Evolutionary conservation across 768 basidiomycete genomes (phyloP), one percentile per base, ranked within the genome.

Genomic region (Agrocybe chaxingu): DNA sequence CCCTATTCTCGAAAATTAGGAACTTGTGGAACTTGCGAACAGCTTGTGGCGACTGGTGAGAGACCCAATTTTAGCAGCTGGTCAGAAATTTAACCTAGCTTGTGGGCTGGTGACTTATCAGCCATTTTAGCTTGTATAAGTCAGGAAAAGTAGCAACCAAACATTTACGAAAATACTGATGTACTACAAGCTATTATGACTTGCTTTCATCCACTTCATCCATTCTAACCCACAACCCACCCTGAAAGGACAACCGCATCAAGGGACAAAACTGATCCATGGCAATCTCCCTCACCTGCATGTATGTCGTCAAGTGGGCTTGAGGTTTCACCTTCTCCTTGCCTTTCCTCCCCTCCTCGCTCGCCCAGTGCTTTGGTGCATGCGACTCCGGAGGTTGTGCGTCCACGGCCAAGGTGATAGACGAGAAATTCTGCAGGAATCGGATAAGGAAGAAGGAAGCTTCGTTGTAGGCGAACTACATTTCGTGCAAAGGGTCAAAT

Each of bases 371-470:
- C 0, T 60, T 56, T 0, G 74, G 76, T 8, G 70, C 68, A 12
- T 58, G 58, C 1, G 67, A 65, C 3, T 61, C 59, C 0, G 65
- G 54, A 0, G 58, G 65, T 18, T 74, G 74, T 2, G 70, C 70
- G 1, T 73, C 72, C 33, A 57, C 55, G 18, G 67, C 75, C 5
- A 81, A 62, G 29, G 62, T 54, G 55, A 82, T 63, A 1, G 50
- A 53, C 12, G 71, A 69, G 56, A 82, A 77, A 39, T 69, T 63
- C 58, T 84, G 82, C 18, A 81, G 56, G n/a, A 80, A 57, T 7
- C 74, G 67, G 13, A 80, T 70, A 16, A 80, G 59, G 56, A 76
- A 70, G 61, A 75, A 79, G 0, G 78, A 76, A n/a, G 72, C 58
- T 52, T 75, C 72, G 50, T 69, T 63, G 61, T 75, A 75, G 3